A percentile compares a stretch with the other conserved stretches of the same genome.
These are phyloP conservation scores for Ligustrum vulgare DNA, from an alignment of 257 asterid genomes.

Conservation along the genomic window DNA sequence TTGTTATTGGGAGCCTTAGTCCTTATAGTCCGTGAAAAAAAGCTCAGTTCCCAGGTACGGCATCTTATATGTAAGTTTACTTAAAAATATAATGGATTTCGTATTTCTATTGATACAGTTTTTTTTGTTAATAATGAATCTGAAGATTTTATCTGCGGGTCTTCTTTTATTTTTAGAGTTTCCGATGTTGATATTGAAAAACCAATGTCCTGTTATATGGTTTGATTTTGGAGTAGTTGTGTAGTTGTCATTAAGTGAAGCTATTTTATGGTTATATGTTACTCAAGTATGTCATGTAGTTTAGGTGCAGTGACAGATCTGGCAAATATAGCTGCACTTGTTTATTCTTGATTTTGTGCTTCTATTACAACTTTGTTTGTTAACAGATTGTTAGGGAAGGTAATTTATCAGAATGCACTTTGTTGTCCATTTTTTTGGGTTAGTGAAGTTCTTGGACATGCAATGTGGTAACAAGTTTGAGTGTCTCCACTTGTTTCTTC, in stretches of 20 bases:
- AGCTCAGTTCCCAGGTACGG: constrained; percentile 81
- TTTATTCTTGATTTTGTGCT: neutral
- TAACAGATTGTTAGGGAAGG: constrained; percentile 3
- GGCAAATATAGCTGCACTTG: neutral
- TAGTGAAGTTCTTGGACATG: neutral
- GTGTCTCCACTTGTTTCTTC: constrained; percentile 1
- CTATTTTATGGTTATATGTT: constrained; percentile 11
- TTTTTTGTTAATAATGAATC: constrained; percentile 4
- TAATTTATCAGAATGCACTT: neutral
- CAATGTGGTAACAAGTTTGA: neutral
- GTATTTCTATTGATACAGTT: constrained; percentile 10
- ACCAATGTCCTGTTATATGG: neutral
- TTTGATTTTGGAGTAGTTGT: constrained; percentile 25
- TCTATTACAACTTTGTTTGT: constrained; percentile 8
- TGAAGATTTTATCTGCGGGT: neutral
- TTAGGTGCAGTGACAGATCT: constrained; percentile 11
- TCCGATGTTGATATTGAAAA: neutral
- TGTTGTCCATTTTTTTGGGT: constrained; percentile 2
- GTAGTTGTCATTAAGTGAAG: neutral
- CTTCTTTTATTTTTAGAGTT: constrained; percentile 8
- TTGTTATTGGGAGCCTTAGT: constrained; percentile 78
- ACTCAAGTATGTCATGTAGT: neutral
- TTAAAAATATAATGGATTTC: neutral
- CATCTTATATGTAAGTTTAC: constrained; percentile 10
- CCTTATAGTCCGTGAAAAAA: constrained; percentile 75